A percentile compares a stretch with the other conserved stretches of the same genome.
phyloP scores from a whole-genome alignment of 1,139 yeast genomes.

The Pichia sp. region DNA sequence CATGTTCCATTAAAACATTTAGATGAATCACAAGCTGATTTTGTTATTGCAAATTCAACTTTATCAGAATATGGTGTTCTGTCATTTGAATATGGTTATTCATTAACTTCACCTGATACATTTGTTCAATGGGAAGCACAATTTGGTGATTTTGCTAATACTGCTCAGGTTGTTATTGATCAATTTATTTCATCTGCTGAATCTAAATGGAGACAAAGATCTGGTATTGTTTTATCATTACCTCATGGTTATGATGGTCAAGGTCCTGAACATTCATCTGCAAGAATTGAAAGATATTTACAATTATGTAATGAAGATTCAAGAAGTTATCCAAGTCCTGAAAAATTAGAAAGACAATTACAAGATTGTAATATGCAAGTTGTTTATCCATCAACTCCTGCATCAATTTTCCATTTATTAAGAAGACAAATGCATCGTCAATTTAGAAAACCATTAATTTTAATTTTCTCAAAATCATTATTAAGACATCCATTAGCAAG shows the following conservation, averaged over 20 bases:
- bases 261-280: conserved; percentile 99
- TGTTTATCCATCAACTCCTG: conserved; percentile 97
- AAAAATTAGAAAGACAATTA: conserved; percentile 91
- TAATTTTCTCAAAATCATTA: conserved; percentile 89
- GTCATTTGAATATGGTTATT: conserved; percentile 99
- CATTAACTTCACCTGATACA: conserved; percentile 94
- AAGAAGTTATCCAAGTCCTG: conserved; percentile 84
- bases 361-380: conserved; percentile 98
- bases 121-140: conserved; percentile 99
- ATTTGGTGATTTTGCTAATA: conserved; percentile 99
- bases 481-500: conserved; percentile 98
- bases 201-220: conserved; percentile 98
- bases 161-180: conserved; percentile 96
- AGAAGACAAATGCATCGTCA: conserved; percentile 99
- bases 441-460: conserved; percentile 90
- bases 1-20: conserved; percentile 82
- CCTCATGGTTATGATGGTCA: conserved; percentile 99
- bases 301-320: conserved; percentile 96
- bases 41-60: conserved; percentile 90
- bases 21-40: conserved; percentile 77
- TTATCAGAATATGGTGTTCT: conserved; percentile 97
- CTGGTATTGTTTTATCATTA: conserved; percentile 88
- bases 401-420: conserved; percentile 90
- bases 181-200: conserved; percentile 97
- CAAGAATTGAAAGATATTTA: conserved; percentile 94